These are phyloP conservation scores for Mycena sanguinolenta DNA, from an alignment of 768 basidiomycete genomes.

Conservation along the genomic window DNA sequence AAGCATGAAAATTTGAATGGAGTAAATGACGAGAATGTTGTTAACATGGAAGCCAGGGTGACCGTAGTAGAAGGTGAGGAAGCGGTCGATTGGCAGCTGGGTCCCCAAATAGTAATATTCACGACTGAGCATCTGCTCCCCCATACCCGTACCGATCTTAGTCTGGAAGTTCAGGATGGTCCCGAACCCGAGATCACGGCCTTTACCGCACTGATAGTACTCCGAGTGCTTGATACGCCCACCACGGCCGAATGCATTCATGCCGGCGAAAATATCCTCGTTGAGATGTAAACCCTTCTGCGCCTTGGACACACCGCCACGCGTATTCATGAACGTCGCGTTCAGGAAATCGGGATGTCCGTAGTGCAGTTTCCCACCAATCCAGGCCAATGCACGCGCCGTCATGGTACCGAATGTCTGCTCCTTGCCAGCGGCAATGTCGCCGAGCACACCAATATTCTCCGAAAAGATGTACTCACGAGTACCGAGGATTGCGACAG, in stretches of 20 bases:
- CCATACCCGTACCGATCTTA: constrained; percentile 99
- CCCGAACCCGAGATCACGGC: constrained; percentile 98
- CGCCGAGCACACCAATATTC: constrained; percentile 98
- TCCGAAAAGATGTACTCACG: constrained; percentile 99
- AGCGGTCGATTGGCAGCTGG: constrained; percentile 97
- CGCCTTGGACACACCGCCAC: constrained; percentile 98
- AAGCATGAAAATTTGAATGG: constrained; percentile 98
- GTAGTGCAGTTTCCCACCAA: constrained; percentile 98
- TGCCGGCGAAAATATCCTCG: constrained; percentile 99
- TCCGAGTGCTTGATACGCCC: constrained; percentile 99
- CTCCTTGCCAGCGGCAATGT: constrained; percentile 99
- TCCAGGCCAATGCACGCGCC: constrained; percentile 94
- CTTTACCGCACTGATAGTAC: constrained; percentile 99
- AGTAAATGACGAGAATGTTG: constrained; percentile 98
- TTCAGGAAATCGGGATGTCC: constrained; percentile 99
- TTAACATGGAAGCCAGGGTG: constrained; percentile 99
- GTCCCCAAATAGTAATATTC: constrained; percentile 99
- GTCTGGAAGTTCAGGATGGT: constrained; percentile 99
- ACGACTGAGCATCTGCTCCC: constrained; percentile 99
- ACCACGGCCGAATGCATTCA: constrained; percentile 98
- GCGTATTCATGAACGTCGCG: constrained; percentile 97
- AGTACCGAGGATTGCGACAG: constrained; percentile 97
- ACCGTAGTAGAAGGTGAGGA: constrained; percentile 99
- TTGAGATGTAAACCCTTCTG: constrained; percentile 99
- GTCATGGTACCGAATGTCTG: constrained; percentile 99